Evolutionary conservation across 2,329 filamentous ascomycete genomes (phyloP).

Genomic region (Ophiocordyceps australis): DNA sequence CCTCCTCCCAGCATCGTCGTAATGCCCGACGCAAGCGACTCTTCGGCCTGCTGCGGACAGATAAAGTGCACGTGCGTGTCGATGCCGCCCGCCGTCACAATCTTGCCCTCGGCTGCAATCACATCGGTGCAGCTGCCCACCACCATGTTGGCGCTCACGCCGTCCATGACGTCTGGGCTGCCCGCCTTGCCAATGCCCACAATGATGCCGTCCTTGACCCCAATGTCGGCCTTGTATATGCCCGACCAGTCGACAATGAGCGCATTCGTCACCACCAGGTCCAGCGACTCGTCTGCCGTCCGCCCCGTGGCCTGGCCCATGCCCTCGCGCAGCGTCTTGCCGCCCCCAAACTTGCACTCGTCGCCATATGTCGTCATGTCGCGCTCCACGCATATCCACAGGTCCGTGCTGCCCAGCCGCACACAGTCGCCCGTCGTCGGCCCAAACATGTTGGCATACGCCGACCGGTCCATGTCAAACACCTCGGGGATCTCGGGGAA

Average conservation of each 20-base stretch:
- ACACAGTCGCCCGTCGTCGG: slow-evolving; percentile 81
- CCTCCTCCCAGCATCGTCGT: slow-evolving; percentile 86
- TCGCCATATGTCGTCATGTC: slow-evolving; percentile 77
- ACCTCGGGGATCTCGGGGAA: slow-evolving; percentile 30
- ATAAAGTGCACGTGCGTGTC: slow-evolving; percentile 91
- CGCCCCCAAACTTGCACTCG: slow-evolving; percentile 88
- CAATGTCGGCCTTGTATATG: slow-evolving; percentile 94
- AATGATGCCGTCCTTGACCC: slow-evolving; percentile 74
- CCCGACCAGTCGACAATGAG: slow-evolving; percentile 81
- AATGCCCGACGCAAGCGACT: slow-evolving; percentile 69
- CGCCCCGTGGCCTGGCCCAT: slow-evolving; percentile 86
- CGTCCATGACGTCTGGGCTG: slow-evolving; percentile 94
- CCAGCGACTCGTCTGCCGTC: slow-evolving; percentile 52
- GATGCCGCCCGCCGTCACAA: slow-evolving; percentile 77
- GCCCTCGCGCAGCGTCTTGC: slow-evolving; percentile 82
- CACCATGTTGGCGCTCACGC: slow-evolving; percentile 59
- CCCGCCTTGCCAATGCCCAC: slow-evolving; percentile 85
- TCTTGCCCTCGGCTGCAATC: slow-evolving; percentile 76
- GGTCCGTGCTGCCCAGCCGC: slow-evolving; percentile 62
- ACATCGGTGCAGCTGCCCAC: slow-evolving; percentile 84
- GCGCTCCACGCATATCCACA: slow-evolving; percentile 82
- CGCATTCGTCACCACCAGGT: slow-evolving; percentile 79
- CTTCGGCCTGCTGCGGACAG: slow-evolving; percentile 78
- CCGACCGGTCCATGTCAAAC: slow-evolving; percentile 55
- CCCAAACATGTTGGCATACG: slow-evolving; percentile 81